Evolutionary conservation across 2,329 filamentous ascomycete species (phyloP).

Genomic region (Dothistroma septosporum): DNA sequence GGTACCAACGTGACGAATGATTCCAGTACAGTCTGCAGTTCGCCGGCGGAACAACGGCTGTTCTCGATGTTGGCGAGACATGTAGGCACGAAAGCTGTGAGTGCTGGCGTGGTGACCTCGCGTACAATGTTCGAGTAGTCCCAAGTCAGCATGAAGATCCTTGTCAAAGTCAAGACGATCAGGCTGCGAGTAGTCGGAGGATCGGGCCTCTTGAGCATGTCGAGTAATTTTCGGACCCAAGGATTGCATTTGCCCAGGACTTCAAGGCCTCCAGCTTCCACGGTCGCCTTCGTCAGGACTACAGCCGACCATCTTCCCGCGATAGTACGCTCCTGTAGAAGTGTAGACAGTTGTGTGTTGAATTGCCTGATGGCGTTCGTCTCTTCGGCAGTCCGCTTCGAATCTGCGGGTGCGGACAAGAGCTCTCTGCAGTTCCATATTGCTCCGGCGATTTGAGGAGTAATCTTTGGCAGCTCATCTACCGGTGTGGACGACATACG

Average conservation of each 20-base stretch:
- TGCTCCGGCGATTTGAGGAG: constrained; percentile 61
- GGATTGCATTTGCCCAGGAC: constrained; percentile 66
- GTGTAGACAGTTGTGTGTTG: constrained; percentile 69
- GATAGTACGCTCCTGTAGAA: constrained; percentile 70
- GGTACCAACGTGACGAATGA: constrained; percentile 69
- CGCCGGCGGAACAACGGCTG: constrained; percentile 31
- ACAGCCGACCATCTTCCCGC: constrained; percentile 75
- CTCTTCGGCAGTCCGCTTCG: constrained; percentile 59
- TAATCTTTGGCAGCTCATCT: constrained; percentile 68
- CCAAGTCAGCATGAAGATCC: constrained; percentile 79
- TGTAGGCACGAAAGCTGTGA: constrained; percentile 69
- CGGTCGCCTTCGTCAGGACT: constrained; percentile 70
- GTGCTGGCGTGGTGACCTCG: constrained; percentile 79
- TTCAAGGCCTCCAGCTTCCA: constrained; percentile 83
- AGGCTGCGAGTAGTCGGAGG: constrained; percentile 70
- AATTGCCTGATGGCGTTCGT: constrained; percentile 74
- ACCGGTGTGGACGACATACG: constrained; percentile 67
- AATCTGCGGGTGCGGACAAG: constrained; percentile 58
- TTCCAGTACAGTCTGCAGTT: constrained; percentile 63
- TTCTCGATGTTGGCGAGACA: constrained; percentile 61
- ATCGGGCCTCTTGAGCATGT: constrained; percentile 76
- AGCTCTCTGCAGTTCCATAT: constrained; percentile 54
- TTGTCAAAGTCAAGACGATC: constrained; percentile 69
- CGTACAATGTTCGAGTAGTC: constrained; percentile 77
- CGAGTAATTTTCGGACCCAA: constrained; percentile 74